Evolutionary conservation across 1,139 yeast genomes (phyloP).

Genomic region (Yamadazyma songkhlaensis): DNA sequence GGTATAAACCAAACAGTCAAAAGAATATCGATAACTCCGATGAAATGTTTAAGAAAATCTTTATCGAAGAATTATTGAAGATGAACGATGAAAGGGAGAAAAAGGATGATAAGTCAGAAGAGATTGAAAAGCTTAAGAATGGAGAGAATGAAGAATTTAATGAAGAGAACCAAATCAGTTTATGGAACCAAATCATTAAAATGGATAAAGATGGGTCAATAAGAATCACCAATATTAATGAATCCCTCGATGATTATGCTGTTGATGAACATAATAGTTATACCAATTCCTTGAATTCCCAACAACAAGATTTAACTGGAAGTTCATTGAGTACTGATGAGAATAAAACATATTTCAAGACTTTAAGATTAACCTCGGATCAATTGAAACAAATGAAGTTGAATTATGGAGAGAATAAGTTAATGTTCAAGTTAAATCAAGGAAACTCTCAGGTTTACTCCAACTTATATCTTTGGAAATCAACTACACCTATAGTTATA

Average conservation of each 20-base stretch:
- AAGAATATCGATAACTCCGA: slow-evolving; percentile 69
- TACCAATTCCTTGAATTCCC: slow-evolving; percentile 11
- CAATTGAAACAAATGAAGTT: slow-evolving; percentile 75
- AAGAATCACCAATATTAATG: slow-evolving; percentile 14
- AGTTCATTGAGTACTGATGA: slow-evolving; percentile 17
- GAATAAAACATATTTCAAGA: slow-evolving; percentile 64
- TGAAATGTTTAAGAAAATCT: slow-evolving; percentile 65
- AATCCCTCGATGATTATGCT: slow-evolving; percentile 10
- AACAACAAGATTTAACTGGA: slow-evolving; percentile 15
- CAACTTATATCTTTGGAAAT: slow-evolving; percentile 79
- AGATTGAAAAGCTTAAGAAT: background rate
- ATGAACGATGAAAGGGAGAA: slow-evolving; percentile 9
- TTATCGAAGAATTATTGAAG: slow-evolving; percentile 52
- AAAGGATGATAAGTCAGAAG: background rate
- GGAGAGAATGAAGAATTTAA: slow-evolving; percentile 7
- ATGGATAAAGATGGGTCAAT: slow-evolving; percentile 23
- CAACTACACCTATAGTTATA: slow-evolving; percentile 84
- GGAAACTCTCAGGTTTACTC: slow-evolving; percentile 78
- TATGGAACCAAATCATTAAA: slow-evolving; percentile 25
- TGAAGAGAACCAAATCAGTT: slow-evolving; percentile 14
- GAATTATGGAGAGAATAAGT: slow-evolving; percentile 73
- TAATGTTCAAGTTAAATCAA: slow-evolving; percentile 75
- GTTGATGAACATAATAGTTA: slow-evolving; percentile 12
- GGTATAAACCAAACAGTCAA: slow-evolving; percentile 82
- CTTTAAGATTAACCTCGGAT: slow-evolving; percentile 87